phyloP scores from a whole-genome alignment of 2,329 filamentous ascomycete genomes.

The Aureobasidium sp. region DNA sequence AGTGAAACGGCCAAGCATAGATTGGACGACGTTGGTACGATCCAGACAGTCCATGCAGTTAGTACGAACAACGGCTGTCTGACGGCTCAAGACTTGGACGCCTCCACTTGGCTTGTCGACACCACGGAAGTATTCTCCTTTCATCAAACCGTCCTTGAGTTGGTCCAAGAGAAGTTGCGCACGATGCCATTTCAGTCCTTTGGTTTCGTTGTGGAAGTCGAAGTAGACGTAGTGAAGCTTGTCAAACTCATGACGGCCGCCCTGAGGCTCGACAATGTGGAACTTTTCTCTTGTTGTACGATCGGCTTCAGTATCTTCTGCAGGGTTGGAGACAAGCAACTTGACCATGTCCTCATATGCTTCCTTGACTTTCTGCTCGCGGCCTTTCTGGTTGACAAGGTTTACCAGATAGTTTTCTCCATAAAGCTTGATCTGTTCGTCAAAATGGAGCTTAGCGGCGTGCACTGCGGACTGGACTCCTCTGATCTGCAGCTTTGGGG shows the following conservation, averaged over 20 bases:
- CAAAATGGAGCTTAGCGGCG: constrained; percentile 79
- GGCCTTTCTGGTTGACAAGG: constrained; percentile 90
- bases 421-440: constrained; percentile 87
- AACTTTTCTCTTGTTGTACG: constrained; percentile 66
- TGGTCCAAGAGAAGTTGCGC: constrained; percentile 80
- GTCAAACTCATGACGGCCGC: constrained; percentile 62
- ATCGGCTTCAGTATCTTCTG: constrained; percentile 60
- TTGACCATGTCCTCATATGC: constrained; percentile 90
- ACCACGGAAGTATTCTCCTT: constrained; percentile 87
- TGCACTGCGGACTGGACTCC: constrained; percentile 71
- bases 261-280: constrained; percentile 61
- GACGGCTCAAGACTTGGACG: constrained; percentile 71
- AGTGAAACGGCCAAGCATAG: constrained; percentile 86
- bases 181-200: constrained; percentile 87
- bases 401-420: constrained; percentile 98
- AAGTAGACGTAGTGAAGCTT: constrained; percentile 95
- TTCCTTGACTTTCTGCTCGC: constrained; percentile 81
- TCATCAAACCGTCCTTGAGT: constrained; percentile 65
- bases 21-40: constrained; percentile 95
- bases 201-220: constrained; percentile 96
- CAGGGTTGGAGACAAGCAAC: constrained; percentile 61
- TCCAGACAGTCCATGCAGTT: constrained; percentile 99
- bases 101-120: constrained; percentile 75
- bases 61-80: constrained; percentile 87
- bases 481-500: constrained; percentile 80